A percentile compares a stretch with the other conserved stretches of the same genome.
Conservation (phyloP, 345 rosid genomes). For the Hypericum androsaemum region DNA sequence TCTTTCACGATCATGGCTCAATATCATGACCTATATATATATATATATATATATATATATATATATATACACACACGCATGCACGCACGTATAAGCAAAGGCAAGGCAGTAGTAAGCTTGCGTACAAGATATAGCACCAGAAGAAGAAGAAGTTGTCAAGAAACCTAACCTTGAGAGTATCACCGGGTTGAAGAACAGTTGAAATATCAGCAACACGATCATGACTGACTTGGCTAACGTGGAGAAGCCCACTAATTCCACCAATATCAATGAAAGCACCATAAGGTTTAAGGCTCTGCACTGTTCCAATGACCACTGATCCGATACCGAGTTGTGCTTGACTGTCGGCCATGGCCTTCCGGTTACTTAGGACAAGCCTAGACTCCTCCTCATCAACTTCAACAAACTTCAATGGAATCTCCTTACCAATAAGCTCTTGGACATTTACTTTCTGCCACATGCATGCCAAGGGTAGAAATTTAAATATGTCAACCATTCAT, state of each 20-base stretch:
- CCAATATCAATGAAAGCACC: constrained; percentile 98
- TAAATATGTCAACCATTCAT: too few species aligned
- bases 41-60: too few species aligned
- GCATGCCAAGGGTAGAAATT: constrained; percentile 1
- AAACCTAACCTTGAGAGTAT: constrained; percentile 58
- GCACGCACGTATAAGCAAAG: constrained; percentile 3
- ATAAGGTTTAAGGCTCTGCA: constrained; percentile 91
- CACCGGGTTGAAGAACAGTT: constrained; percentile 98
- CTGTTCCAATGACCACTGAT: constrained; percentile 78
- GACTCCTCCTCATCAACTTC: constrained; percentile 95
- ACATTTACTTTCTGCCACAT: constrained; percentile 56
- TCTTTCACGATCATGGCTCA: constrained; percentile 96
- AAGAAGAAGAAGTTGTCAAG: not conserved
- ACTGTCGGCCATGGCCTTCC: constrained; percentile 96
- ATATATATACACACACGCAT: too few species aligned
- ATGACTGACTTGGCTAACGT: constrained; percentile 96
- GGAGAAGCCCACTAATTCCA: constrained; percentile 94
- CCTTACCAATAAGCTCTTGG: constrained; percentile 82
- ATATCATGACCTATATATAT: constrained; percentile 95
- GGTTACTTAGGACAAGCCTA: constrained; percentile 87
- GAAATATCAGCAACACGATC: constrained; percentile 89
- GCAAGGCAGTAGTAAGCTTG: not conserved
- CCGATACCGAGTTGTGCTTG: constrained; percentile 96
- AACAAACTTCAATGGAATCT: constrained; percentile 81
- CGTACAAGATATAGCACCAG: constrained; percentile 4